These are phyloP conservation scores for Pyrrhoderma lamaoense DNA, from an alignment of 1,284 basidiomycete species.

Conservation along the genomic window DNA sequence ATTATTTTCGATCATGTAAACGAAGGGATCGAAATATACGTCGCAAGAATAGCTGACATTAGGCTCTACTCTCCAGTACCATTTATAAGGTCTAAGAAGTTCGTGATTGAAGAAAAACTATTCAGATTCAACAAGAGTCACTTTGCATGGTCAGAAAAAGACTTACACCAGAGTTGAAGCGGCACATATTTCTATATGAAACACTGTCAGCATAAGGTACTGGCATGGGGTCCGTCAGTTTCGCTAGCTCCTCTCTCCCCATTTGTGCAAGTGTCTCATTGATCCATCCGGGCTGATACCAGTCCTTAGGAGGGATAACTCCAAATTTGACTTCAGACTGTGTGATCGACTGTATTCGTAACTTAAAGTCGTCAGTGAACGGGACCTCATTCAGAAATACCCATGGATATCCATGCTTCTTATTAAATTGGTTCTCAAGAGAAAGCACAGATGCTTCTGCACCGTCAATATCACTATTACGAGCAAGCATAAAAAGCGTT, in stretches of 20 bases:
- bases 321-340: conserved; percentile 42
- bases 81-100: conserved; percentile 41
- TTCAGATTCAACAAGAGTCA: not conserved
- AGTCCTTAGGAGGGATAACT: conserved; percentile 39
- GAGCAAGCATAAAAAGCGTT: conserved; percentile 37
- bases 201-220: conserved; percentile 10
- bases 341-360: conserved; percentile 24
- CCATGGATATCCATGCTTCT: conserved; percentile 21
- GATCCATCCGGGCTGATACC: conserved; percentile 56
- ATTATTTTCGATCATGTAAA: conserved; percentile 66
- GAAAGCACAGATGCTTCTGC: conserved; percentile 30
- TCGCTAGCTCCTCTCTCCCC: conserved; percentile 30
- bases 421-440: conserved; percentile 21
- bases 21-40: conserved; percentile 66
- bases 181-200: conserved; percentile 36
- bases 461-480: conserved; percentile 35
- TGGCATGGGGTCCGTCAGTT: conserved; percentile 1
- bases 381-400: conserved; percentile 39
- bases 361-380: conserved; percentile 41
- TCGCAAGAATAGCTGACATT: conserved; percentile 72
- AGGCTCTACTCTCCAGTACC: conserved; percentile 71
- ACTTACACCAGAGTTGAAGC: conserved; percentile 46
- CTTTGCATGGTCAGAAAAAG: no score
- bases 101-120: conserved; percentile 49
- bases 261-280: conserved; percentile 50